These are phyloP conservation scores for Phaeosphaeria sp. DNA, from an alignment of 2,329 filamentous ascomycete genomes.

Conservation along the genomic window DNA sequence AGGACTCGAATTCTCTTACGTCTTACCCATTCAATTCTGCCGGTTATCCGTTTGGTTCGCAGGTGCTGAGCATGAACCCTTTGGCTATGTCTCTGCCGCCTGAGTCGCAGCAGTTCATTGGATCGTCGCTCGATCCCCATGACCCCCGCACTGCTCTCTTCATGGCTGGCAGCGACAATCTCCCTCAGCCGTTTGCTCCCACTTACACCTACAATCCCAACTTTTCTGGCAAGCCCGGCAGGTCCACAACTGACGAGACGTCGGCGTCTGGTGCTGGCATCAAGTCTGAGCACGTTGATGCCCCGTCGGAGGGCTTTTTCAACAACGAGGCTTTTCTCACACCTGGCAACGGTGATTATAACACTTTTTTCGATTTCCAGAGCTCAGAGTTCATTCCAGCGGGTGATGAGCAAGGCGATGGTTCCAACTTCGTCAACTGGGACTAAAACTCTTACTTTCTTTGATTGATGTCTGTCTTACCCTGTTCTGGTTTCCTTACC, in stretches of 20 bases:
- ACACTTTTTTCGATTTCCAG: conserved; percentile 32
- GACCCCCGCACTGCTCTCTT: conserved; percentile 55
- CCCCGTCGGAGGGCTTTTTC: conserved; percentile 30
- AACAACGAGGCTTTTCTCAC: conserved; percentile 24
- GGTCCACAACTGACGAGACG: conserved; percentile 8
- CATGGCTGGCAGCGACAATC: conserved; percentile 54
- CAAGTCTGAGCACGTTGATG: conserved; percentile 21
- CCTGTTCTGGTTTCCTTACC: background rate
- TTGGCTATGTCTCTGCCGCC: conserved; percentile 59
- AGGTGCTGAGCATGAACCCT: conserved; percentile 49
- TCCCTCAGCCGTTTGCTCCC: conserved; percentile 49
- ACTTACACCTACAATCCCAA: conserved; percentile 57
- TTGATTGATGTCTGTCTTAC: background rate
- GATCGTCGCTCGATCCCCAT: conserved; percentile 52
- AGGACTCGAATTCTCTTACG: conserved; percentile 27
- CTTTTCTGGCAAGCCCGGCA: conserved; percentile 37
- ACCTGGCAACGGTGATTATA: conserved; percentile 28
- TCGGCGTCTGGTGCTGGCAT: conserved; percentile 46
- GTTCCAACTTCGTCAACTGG: conserved; percentile 29
- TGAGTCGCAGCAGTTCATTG: conserved; percentile 62
- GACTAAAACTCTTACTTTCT: conserved; percentile 13
- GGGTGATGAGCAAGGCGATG: conserved; percentile 27
- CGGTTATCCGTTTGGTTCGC: conserved; percentile 34
- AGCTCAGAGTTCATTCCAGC: conserved; percentile 18
- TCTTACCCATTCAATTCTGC: conserved; percentile 27